Evolutionary conservation across 257 asterid genomes (phyloP), one percentile per base, ranked within the genome.

Genomic region (Scutellaria galericulata): DNA sequence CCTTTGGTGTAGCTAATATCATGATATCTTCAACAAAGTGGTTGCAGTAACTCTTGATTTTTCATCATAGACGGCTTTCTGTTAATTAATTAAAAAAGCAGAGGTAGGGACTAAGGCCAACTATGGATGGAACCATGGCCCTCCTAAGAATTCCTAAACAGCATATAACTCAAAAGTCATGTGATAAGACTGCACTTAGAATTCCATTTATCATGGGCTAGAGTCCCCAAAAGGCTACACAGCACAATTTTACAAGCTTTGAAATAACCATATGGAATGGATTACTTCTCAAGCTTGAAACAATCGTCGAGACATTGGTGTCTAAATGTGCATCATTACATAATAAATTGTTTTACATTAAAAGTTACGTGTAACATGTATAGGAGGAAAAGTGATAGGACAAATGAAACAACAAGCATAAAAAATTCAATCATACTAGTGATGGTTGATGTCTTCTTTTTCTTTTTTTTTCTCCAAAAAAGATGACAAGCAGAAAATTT

Each of bases 181-280:
- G 18, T 54, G 68, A 48, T 56, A 10, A 56, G 55, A n/a, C 24
- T 53, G 10, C 45, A 76, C 47, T 20, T 63, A 53, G 54, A 62
- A 15, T 41, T 18, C 24, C 41, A 18, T 53, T 24, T 48, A 45
- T 5, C 2, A 31, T 27, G 31, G 27, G 42, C 39, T 40, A 7
- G 10, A 48, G 45, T 5, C 48, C 35, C n/a, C 40, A 3, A 57
- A 71, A 22, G 72, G 52, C 51, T 18, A 13, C 7, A 42, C 27
- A 45, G 39, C 22, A 40, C 3, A 12, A 69, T 3, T 47, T 41
- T 44, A 37, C 46, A 67, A 59, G 48, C 37, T 59, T 24, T 75
- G n/a, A 51, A 42, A 62, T 75, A 52, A 60, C 35, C n/a, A 62
- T 12, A 13, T 12, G n/a, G 51, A 40, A 63, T 54, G 50, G 24